Evolutionary conservation across 2,329 filamentous ascomycete species (phyloP).

Genomic region (Sphaerulina populicola): DNA sequence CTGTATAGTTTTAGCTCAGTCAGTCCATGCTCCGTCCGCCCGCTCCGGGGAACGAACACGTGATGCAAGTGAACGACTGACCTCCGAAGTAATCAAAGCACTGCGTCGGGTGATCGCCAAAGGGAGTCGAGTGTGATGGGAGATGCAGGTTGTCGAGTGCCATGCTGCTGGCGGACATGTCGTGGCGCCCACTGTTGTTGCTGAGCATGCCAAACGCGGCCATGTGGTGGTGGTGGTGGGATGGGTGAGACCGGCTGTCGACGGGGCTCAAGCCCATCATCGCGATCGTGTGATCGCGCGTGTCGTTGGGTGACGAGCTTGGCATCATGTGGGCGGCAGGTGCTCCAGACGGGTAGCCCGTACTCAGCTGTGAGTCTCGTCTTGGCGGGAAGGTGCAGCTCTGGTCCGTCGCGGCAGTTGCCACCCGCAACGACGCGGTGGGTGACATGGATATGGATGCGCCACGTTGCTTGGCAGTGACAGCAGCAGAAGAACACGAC

Average conservation of each 20-base stretch:
- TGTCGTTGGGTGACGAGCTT: neutral
- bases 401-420: neutral
- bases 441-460: neutral
- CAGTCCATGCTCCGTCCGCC: neutral
- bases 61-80: neutral
- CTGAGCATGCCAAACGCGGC: neutral
- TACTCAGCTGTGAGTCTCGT: slow-evolving; percentile 1
- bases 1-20: neutral
- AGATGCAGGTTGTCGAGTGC: neutral
- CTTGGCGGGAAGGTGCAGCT: neutral
- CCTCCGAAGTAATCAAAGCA: slow-evolving; percentile 5
- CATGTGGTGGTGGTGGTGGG: neutral
- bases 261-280: neutral
- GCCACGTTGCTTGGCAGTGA: neutral
- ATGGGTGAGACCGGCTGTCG: neutral
- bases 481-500: no score
- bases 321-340: neutral
- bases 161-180: neutral
- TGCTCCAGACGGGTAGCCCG: neutral
- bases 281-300: neutral
- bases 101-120: neutral
- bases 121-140: neutral
- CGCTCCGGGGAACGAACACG: no score
- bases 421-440: neutral
- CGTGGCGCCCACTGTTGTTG: neutral